phyloP scores from a whole-genome alignment of 306 rosid species.

The Cicer pinnatifidum region DNA sequence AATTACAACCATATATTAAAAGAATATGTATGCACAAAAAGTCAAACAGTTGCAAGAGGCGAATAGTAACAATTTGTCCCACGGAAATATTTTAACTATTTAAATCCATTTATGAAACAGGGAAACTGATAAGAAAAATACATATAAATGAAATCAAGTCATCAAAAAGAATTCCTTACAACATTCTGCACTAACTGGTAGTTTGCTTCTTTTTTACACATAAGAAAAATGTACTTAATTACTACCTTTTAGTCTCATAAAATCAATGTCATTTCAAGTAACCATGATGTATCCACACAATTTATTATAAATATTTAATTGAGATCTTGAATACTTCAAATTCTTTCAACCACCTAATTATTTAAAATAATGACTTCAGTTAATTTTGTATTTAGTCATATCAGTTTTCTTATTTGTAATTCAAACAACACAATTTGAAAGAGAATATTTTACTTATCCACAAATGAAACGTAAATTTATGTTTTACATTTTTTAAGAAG shows the following conservation, averaged over 20 bases:
- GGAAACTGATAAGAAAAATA: conserved; percentile 29
- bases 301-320: conserved; percentile 12
- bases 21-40: conserved; percentile 14
- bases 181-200: background rate
- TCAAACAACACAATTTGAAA: conserved; percentile 26
- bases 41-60: conserved; percentile 13
- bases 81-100: conserved; percentile 21
- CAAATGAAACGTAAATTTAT: conserved; percentile 26
- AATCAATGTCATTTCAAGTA: conserved; percentile 24
- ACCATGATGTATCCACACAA: conserved; percentile 4
- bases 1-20: conserved; percentile 26
- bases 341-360: conserved; percentile 32
- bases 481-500: background rate
- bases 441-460: conserved; percentile 23
- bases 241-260: conserved; percentile 12
- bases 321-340: conserved; percentile 28
- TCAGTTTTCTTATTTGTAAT: conserved; percentile 23
- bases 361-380: conserved; percentile 23
- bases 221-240: conserved; percentile 14
- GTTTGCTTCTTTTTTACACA: background rate
- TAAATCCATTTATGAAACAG: conserved; percentile 33
- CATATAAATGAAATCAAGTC: conserved; percentile 14
- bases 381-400: background rate
- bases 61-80: conserved; percentile 10
- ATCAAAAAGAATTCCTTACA: conserved; percentile 22